Evolutionary conservation across 2,329 filamentous ascomycete species (phyloP), one percentile per base, ranked within the genome.

Genomic region (Alternaria conjuncta): DNA sequence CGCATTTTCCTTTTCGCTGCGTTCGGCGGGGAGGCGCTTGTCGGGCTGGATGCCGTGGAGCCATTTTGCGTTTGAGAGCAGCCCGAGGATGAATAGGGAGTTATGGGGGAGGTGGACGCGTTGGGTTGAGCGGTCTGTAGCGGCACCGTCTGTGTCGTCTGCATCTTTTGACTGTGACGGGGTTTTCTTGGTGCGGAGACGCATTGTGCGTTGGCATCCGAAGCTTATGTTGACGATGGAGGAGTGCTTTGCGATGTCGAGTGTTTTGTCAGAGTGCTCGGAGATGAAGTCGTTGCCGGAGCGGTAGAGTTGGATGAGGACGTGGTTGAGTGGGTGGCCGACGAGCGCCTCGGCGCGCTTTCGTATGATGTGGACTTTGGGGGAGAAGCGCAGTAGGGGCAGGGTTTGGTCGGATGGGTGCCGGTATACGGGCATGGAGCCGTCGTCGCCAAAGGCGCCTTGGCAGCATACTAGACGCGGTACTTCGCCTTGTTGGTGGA

Each of bases 231-330:
- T 99, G 68, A 94, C 93, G 69, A 99, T 97, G 63, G 86, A 94
- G 23, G 92, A 96, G 5, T 86, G 89, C 25, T 87, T 88, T 12
- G 89, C 89, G 60, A 99, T 96, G 77, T 99, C 96, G 23, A 99
- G 84, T 0, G 95, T 97, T 82, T 99, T 99, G 78, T 99, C 96
- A 43, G 93, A 96, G 76, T 99, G 96, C 77, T 99, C 96, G 1
- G 93, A 96, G 66, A 99, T 99, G 77, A 93, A 93, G 80, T 99
- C 96, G 51, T 88, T 89, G 3, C 95, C 93, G 70, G 87, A 86
- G n/a, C 96, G 92, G 75, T 99, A 99, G 61, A 94, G 87, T 75
- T 99, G 96, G 49, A 99, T 96, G 51, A 99, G 83, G 1, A 90
- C 94, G 77, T 99, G 96, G 74, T 99, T 99, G 45, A 99, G 81